A percentile compares a stretch with the other conserved stretches of the same genome.
Conservation (phyloP, 2,329 filamentous ascomycete genomes). For the Zalaria obscura region DNA sequence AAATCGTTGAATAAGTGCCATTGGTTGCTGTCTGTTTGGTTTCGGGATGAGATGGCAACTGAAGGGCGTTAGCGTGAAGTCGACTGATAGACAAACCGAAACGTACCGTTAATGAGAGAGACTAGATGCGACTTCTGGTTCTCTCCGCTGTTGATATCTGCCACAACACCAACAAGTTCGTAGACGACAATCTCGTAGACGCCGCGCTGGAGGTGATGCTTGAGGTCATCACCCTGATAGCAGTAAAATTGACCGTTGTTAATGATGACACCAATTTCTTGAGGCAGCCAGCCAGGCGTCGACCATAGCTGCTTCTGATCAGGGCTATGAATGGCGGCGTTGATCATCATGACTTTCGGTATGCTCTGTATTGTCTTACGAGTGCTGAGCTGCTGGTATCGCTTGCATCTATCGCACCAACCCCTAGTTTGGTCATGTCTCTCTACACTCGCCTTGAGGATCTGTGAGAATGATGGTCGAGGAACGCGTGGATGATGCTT, state of each 20-base stretch:
- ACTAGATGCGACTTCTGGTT: constrained; percentile 84
- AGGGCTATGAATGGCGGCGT: constrained; percentile 57
- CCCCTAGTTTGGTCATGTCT: constrained; percentile 77
- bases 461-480: constrained; percentile 60
- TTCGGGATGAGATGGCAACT: constrained; percentile 54
- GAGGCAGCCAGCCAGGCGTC: constrained; percentile 77
- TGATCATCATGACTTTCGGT: constrained; percentile 77
- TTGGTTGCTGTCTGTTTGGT: constrained; percentile 46
- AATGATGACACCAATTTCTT: constrained; percentile 85
- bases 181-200: constrained; percentile 77
- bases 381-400: constrained; percentile 78
- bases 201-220: constrained; percentile 62
- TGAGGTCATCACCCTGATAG: constrained; percentile 83
- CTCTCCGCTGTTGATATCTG: constrained; percentile 76
- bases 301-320: constrained; percentile 76
- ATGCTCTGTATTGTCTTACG: constrained; percentile 71
- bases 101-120: constrained; percentile 69
- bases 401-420: constrained; percentile 83
- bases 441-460: constrained; percentile 86
- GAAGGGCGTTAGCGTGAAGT: neutral
- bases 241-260: constrained; percentile 88
- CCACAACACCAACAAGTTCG: constrained; percentile 77
- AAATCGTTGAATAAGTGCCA: constrained; percentile 99
- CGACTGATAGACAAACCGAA: neutral
- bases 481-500: constrained; percentile 34